Conservation (phyloP, 768 basidiomycete species). For the Russula sp. region DNA sequence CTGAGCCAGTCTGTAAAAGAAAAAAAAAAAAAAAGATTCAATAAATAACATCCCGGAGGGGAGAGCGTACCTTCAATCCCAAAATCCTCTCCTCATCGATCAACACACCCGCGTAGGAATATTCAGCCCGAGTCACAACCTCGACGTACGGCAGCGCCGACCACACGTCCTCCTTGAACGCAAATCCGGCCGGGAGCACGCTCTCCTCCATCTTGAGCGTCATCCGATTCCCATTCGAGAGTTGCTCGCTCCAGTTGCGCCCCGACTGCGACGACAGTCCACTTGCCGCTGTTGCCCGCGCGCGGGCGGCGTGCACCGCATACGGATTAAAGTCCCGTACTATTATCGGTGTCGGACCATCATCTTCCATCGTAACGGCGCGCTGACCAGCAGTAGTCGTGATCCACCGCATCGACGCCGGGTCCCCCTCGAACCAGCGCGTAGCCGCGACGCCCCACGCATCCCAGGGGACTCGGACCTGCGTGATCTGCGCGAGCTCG, state of each 20-base stretch:
- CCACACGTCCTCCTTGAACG: constrained; percentile 21
- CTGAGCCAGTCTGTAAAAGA: constrained; percentile 7
- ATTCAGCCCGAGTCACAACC: constrained; percentile 12
- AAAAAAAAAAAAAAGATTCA: neutral
- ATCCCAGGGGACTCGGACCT: constrained; percentile 24
- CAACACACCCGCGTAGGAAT: constrained; percentile 25
- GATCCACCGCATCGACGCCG: constrained; percentile 26
- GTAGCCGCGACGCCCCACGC: constrained; percentile 24
- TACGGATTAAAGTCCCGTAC: constrained; percentile 26
- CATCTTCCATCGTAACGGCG: constrained; percentile 19
- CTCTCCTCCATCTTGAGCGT: constrained; percentile 3
- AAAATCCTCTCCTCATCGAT: constrained; percentile 29
- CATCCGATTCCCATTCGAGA: constrained; percentile 6
- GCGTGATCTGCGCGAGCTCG: neutral
- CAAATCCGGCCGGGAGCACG: neutral
- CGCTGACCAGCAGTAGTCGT: constrained; percentile 30
- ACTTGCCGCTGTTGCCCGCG: neutral
- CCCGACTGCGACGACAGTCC: neutral
- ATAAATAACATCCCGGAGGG: neutral
- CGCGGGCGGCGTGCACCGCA: constrained; percentile 12
- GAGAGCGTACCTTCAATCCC: constrained; percentile 23
- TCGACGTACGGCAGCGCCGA: constrained; percentile 26
- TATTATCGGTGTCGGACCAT: constrained; percentile 7
- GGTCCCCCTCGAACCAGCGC: constrained; percentile 26
- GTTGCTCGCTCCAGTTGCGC: neutral